These are phyloP conservation scores for Citrus reticulata DNA, from an alignment of 345 rosid genomes.

Conservation along the genomic window DNA sequence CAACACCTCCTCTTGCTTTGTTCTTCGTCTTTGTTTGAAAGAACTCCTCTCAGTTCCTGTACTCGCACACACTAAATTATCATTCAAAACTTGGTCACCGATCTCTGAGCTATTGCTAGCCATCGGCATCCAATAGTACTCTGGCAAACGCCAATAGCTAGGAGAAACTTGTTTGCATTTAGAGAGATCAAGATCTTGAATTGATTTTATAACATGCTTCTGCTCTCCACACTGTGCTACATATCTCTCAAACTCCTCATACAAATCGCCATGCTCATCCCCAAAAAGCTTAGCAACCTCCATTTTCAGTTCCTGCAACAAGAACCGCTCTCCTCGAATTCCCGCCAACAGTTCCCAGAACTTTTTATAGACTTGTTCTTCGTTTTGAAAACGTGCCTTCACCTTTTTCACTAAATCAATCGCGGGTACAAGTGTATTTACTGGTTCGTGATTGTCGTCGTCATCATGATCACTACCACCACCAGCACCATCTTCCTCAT, in stretches of 20 bases:
- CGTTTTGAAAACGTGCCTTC: neutral
- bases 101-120: neutral
- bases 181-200: constrained; percentile 11
- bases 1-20: neutral
- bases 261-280: neutral
- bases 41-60: neutral
- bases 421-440: neutral
- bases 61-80: neutral
- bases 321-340: neutral
- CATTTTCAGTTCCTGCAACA: neutral
- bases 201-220: neutral
- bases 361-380: neutral
- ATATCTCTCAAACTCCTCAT: neutral
- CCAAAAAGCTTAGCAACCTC: neutral
- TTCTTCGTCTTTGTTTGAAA: neutral
- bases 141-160: constrained; percentile 9
- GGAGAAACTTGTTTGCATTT: constrained; percentile 5
- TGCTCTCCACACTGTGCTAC: neutral
- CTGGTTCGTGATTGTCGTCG: neutral
- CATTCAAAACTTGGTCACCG: constrained; percentile 19
- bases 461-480: neutral
- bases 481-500: neutral
- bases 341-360: neutral
- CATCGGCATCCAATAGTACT: neutral
- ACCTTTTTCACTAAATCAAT: constrained; percentile 2